Evolutionary conservation across 2,329 filamentous ascomycete species (phyloP).

Genomic region (Eutypa lata): DNA sequence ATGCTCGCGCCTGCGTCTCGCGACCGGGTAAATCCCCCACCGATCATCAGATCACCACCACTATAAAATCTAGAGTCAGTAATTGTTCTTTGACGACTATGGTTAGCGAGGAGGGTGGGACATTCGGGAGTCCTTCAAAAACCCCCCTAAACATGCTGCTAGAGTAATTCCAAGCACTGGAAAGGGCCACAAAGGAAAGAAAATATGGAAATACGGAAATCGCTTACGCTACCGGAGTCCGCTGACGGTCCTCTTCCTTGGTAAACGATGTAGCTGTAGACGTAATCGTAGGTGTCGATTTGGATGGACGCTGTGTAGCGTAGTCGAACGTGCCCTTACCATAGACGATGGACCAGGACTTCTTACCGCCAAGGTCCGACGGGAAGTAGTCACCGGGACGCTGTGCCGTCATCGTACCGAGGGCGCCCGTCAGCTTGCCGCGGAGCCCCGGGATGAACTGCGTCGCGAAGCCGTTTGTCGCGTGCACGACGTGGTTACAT

Average conservation of each 20-base stretch:
- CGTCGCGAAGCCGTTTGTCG: constrained; percentile 52
- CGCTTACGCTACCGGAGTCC: too few species aligned
- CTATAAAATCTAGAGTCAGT: too few species aligned
- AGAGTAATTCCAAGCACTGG: too few species aligned
- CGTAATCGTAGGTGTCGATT: neutral
- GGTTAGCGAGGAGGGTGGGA: too few species aligned
- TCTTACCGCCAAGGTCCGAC: constrained; percentile 24
- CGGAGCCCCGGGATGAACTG: constrained; percentile 49
- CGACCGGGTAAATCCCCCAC: too few species aligned
- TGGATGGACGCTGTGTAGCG: constrained; percentile 41
- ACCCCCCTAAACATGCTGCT: too few species aligned
- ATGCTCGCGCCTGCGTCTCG: too few species aligned
- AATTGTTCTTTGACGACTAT: too few species aligned
- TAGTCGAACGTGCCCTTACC: constrained; percentile 46
- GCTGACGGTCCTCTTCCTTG: constrained; percentile 7
- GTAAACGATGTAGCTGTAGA: constrained; percentile 1
- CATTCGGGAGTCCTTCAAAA: too few species aligned
- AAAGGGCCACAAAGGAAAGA: too few species aligned
- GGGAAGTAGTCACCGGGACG: constrained; percentile 34
- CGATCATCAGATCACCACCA: too few species aligned
- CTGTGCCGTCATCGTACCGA: constrained; percentile 51
- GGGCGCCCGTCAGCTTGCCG: constrained; percentile 37
- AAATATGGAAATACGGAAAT: too few species aligned
- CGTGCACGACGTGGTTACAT: constrained; percentile 52
- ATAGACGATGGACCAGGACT: constrained; percentile 51